Percentiles rank a stretch among this genome's conserved stretches.
Evolutionary conservation across 2,329 filamentous ascomycete genomes (phyloP).

Genomic region (Huntiella abstrusa): DNA sequence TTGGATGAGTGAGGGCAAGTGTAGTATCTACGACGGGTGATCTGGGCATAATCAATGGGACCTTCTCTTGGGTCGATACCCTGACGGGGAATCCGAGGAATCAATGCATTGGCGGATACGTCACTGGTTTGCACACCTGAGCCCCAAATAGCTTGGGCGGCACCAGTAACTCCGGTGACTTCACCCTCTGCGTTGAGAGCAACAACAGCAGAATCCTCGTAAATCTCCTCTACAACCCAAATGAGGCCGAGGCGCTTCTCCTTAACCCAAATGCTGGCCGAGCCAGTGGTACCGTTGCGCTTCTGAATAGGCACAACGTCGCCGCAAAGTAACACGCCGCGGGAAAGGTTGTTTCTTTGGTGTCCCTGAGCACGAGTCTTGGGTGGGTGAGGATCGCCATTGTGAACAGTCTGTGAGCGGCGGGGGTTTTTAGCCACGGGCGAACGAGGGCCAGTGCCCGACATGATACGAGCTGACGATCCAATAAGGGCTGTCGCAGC

Average conservation of each 20-base stretch:
- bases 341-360: conserved; percentile 55
- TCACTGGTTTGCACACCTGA: conserved; percentile 46
- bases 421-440: conserved; percentile 19
- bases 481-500: conserved; percentile 41
- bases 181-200: conserved; percentile 59
- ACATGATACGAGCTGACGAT: conserved; percentile 69
- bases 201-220: conserved; percentile 73
- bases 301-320: conserved; percentile 98
- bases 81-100: conserved; percentile 67
- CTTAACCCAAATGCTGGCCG: conserved; percentile 95
- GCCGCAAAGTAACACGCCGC: conserved; percentile 81
- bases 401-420: conserved; percentile 46
- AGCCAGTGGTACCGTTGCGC: conserved; percentile 75
- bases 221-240: conserved; percentile 95
- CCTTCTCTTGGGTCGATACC: conserved; percentile 50
- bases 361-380: conserved; percentile 37
- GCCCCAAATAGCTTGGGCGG: conserved; percentile 75
- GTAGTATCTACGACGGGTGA: conserved; percentile 57
- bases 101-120: conserved; percentile 56
- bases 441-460: conserved; percentile 50
- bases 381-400: conserved; percentile 32
- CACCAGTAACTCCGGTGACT: conserved; percentile 51
- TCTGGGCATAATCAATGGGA: conserved; percentile 59
- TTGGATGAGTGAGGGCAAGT: conserved; percentile 62
- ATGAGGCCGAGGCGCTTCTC: conserved; percentile 87